These are phyloP conservation scores for Ustilago esculenta DNA, from an alignment of 1,284 basidiomycete species.

Conservation along the genomic window DNA sequence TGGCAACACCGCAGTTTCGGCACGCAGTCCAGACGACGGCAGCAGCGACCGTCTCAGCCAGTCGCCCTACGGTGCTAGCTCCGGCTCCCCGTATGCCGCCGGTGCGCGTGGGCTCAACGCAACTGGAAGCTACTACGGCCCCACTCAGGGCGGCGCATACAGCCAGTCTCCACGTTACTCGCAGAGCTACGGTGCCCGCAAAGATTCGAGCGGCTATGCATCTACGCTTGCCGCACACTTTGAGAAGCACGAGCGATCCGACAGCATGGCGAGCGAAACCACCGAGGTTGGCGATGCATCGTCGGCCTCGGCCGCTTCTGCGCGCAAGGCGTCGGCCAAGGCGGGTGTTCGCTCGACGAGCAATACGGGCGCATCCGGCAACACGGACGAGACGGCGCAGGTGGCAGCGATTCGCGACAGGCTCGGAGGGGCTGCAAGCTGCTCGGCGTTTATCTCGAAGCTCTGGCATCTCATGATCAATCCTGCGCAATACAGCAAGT, in stretches of 20 bases:
- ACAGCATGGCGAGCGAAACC: slow-evolving; percentile 48
- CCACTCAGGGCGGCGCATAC: slow-evolving; percentile 35
- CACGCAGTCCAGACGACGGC: slow-evolving; percentile 21
- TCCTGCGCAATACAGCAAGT: slow-evolving; percentile 59
- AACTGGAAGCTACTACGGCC: slow-evolving; percentile 33
- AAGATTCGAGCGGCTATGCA: slow-evolving; percentile 34
- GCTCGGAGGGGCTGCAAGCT: slow-evolving; percentile 64
- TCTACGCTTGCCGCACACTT: slow-evolving; percentile 41
- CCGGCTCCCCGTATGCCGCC: slow-evolving; percentile 33
- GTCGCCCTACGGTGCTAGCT: slow-evolving; percentile 31
- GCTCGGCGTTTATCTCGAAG: slow-evolving; percentile 66
- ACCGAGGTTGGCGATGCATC: slow-evolving; percentile 41
- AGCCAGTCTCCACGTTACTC: slow-evolving; percentile 44
- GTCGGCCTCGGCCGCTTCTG: slow-evolving; percentile 6
- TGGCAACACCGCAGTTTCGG: slow-evolving; percentile 16
- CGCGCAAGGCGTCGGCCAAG: slow-evolving; percentile 27
- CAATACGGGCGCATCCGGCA: slow-evolving; percentile 42
- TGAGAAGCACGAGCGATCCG: slow-evolving; percentile 49
- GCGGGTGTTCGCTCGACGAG: slow-evolving; percentile 25
- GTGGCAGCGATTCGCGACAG: slow-evolving; percentile 65
- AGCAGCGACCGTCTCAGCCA: slow-evolving; percentile 31
- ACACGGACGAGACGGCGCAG: slow-evolving; percentile 58
- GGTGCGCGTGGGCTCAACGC: slow-evolving; percentile 32
- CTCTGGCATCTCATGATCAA: slow-evolving; percentile 67
- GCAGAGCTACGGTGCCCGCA: slow-evolving; percentile 34